Conservation (phyloP, 2,329 filamentous ascomycete species). For the Neopestalotiopsis rosae region DNA sequence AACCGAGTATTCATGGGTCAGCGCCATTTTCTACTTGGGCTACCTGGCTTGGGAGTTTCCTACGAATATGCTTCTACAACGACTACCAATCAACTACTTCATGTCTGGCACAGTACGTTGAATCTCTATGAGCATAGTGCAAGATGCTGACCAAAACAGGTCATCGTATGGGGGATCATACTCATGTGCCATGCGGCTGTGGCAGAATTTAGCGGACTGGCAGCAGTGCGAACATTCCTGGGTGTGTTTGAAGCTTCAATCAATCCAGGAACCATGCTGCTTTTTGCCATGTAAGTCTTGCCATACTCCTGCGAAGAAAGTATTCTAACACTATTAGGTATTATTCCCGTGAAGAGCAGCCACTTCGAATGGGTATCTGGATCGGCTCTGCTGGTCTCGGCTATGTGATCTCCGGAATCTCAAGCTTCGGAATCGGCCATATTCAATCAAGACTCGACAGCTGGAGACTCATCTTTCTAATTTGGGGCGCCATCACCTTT, state of each 20-base stretch:
- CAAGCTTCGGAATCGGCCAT: slow-evolving; percentile 63
- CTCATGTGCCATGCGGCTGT: slow-evolving; percentile 22
- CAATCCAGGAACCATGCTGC: slow-evolving; percentile 41
- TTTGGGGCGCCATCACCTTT: slow-evolving; percentile 64
- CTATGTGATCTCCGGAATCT: slow-evolving; percentile 59
- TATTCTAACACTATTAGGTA: slow-evolving; percentile 23
- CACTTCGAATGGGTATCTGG: slow-evolving; percentile 49
- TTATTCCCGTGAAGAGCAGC: slow-evolving; percentile 43
- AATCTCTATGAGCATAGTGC: neutral
- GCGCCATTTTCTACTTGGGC: slow-evolving; percentile 59
- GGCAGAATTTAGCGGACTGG: slow-evolving; percentile 29
- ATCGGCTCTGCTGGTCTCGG: slow-evolving; percentile 64
- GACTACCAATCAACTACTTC: slow-evolving; percentile 32
- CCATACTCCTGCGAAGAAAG: neutral
- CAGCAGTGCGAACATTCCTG: slow-evolving; percentile 35
- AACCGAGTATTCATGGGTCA: slow-evolving; percentile 62
- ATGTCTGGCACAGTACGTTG: slow-evolving; percentile 20
- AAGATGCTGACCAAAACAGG: neutral
- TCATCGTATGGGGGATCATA: slow-evolving; percentile 21
- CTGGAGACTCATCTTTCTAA: slow-evolving; percentile 73
- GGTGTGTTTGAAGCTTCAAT: slow-evolving; percentile 35
- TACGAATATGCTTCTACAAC: slow-evolving; percentile 38
- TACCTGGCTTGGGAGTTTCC: slow-evolving; percentile 38
- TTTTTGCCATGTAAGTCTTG: slow-evolving; percentile 38
- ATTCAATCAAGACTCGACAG: slow-evolving; percentile 60